Evolutionary conservation across 129 eudicot genomes (phyloP).

Genomic region (Mikania micrantha): DNA sequence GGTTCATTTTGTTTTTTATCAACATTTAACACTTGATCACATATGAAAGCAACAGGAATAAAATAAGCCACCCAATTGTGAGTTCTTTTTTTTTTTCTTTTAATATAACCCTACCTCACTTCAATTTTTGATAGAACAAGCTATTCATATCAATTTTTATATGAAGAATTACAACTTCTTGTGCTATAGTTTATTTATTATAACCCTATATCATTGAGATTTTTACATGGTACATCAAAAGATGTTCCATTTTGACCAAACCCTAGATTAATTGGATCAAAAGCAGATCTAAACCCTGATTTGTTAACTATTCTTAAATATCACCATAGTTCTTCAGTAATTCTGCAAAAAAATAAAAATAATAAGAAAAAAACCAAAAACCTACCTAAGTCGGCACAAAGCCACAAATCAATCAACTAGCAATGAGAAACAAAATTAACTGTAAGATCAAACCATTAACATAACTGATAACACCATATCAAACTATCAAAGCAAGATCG

Average conservation of each 20-base stretch:
- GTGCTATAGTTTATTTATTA: not conserved
- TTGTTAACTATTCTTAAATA: not conserved
- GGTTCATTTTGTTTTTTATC: slow-evolving; percentile 6
- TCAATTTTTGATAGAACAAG: not conserved
- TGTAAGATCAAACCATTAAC: not conserved
- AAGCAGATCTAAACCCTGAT: slow-evolving; percentile 3
- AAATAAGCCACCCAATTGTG: no score
- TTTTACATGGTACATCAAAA: not conserved
- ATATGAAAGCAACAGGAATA: not conserved
- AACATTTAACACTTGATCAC: not conserved
- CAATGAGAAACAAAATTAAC: not conserved
- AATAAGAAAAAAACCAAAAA: slow-evolving; percentile 9
- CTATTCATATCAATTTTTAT: not conserved
- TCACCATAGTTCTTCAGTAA: not conserved
- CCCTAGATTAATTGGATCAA: not conserved
- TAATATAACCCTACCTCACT: not conserved
- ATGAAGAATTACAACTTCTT: not conserved
- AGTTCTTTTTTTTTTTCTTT: not conserved
- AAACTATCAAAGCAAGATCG: not conserved
- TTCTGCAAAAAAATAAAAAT: no score
- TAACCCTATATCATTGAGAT: not conserved
- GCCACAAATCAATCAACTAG: not conserved
- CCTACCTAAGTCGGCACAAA: slow-evolving; percentile 1
- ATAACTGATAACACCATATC: slow-evolving; percentile 1
- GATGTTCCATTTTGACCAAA: no score